Evolutionary conservation across 306 rosid genomes (phyloP).

Genomic region (Prosopis cineraria): DNA sequence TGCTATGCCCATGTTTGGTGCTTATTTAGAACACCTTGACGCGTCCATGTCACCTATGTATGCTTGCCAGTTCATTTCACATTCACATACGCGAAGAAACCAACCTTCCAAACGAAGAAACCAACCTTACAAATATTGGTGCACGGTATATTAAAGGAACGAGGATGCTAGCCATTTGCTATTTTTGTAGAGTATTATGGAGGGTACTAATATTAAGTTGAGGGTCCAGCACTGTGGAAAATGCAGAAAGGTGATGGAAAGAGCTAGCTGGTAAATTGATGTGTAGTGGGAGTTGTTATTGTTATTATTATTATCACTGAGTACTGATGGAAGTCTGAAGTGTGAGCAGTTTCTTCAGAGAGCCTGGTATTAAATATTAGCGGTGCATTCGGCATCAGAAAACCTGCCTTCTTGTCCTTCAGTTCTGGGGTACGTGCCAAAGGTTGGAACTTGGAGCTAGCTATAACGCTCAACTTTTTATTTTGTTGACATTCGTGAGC

Average conservation of each 20-base stretch:
- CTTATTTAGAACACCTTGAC: slow-evolving; percentile 17
- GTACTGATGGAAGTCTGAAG: background rate
- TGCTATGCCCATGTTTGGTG: background rate
- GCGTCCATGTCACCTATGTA: slow-evolving; percentile 33
- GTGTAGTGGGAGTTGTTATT: background rate
- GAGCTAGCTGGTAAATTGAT: background rate
- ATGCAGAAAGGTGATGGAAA: background rate
- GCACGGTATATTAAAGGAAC: background rate
- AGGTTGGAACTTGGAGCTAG: slow-evolving; percentile 78
- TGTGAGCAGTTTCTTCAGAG: slow-evolving; percentile 29
- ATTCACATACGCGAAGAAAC: background rate
- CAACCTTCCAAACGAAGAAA: background rate
- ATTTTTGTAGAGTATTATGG: too few species aligned
- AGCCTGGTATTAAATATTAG: slow-evolving; percentile 29
- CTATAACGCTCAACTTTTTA: slow-evolving; percentile 31
- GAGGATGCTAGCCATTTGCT: background rate
- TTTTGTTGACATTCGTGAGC: slow-evolving; percentile 46
- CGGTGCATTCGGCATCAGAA: slow-evolving; percentile 34
- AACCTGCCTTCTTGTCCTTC: slow-evolving; percentile 38
- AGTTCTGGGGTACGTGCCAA: slow-evolving; percentile 37
- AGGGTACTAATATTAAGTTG: background rate
- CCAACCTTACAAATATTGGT: background rate
- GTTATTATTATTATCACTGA: background rate
- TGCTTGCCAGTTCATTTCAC: slow-evolving; percentile 23
- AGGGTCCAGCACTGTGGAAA: background rate